Base-by-base conservation (phyloP, 2,329 filamentous ascomycete genomes). In the Eutypa lata region DNA sequence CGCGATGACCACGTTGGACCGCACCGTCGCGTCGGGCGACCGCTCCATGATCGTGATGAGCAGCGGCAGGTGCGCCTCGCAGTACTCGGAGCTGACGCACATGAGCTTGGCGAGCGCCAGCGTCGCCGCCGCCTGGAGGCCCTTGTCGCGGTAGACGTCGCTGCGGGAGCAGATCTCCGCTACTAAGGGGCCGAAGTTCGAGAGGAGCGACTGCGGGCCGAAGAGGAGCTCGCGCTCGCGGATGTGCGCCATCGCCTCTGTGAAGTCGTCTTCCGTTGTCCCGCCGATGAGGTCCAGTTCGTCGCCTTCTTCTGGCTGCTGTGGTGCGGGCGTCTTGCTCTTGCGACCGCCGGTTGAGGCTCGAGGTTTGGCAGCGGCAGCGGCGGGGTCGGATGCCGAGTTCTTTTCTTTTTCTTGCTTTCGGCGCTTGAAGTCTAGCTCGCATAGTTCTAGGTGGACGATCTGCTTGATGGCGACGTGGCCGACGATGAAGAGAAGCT, bases 401-500 rank as follows among this genome's bases (percentile, higher is more conserved):
- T 72, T 79, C 75, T 91, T 92, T 66, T 94, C 90, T 62, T 91
- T 90, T 55, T 94, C 90, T 40, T 90, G 88, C 77, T 99, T 99
- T 60, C 93, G 84, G 50, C 93, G 89, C 77, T 99, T 99, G 73
- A 99, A 99, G 71, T 99, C 94, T 48, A 94, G 84, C 68, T 99
- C 94, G 68, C 92, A 96, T n/a, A 97, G 80, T 65, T 99, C 94
- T 11, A 99, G 82, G 68, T 99, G 94, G 1, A 99, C 95, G 62
- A 99, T 99, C 68, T 99, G 95, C 74, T 99, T 99, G 68, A 99
- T 94, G 14, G 94, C 94, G 47, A 97, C 89, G 66, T 99, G 94
- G 0, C 94, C 94, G 28, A 97, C 93, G 35, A 96, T 88, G 68
- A 97, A 97, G 0, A 99, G 79, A 2, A 99, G 80, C 65, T 97